Base-by-base conservation (phyloP, 192 early-diverging fungal species). In the Coemansia sp. region DNA sequence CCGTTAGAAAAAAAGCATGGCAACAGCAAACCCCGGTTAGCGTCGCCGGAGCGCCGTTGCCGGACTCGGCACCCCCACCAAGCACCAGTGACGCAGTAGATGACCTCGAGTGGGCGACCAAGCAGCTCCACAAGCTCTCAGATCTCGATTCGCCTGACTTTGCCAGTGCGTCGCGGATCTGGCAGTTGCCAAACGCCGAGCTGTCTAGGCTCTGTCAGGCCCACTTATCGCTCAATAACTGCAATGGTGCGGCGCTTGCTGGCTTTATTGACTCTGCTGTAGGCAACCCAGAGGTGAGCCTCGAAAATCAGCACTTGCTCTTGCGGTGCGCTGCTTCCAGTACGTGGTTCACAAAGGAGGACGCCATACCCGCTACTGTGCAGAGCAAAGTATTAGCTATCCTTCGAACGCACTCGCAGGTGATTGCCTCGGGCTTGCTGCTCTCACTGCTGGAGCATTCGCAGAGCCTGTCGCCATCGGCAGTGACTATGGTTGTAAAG, bases 341-440 rank as follows among this genome's bases (percentile, higher is more conserved):
- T 34, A 43, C 23, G 11, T 63, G 59, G 68, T 68, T 77, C 43
- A 23, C 52, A 12, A 66, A 42, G 9, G 43, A 66, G 31, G 66
- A 75, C 28, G 70, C 69, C 10, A 65, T 75, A 28, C 73, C 78
- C 16, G 73, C 78, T 11, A 59, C 75, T 18, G 34, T 81, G 2
- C 69, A 81, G 25, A 75, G 69, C 35, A 73, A 75, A 25, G 38
- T 75, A 14, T 23, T 37, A 9, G 63, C 65, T 12, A 38, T 81
- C n/a, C 45, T 75, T 12, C 53, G 45, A 10, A 2, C 20, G 1
- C 64, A 75, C 21, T 59, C 69, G 0, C 69, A 62, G 20, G 64
- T 21, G 3, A 59, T 70, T 18, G 67, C 45, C 3, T 43, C 13
- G 7, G 77, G 77, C 21, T 33, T 79, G 13, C 20, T 79, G 20